Base-by-base conservation (phyloP, 345 rosid species). In the Lagerstroemia speciosa region DNA sequence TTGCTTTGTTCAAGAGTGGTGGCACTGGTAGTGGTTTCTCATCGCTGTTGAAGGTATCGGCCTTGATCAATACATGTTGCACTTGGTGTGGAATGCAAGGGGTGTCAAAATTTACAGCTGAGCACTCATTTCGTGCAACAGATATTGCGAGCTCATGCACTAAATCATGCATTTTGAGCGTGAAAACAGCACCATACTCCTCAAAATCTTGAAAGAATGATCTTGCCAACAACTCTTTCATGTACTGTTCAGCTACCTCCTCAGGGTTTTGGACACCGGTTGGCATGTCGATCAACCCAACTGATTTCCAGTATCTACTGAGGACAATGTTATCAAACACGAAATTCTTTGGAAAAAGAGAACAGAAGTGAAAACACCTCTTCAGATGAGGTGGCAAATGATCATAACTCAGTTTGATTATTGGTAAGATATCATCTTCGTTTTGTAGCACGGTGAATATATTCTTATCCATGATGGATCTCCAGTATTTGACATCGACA, bases 121-220 rank as follows among this genome's bases (percentile, higher is more conserved):
- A 17, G 3, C 19, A 17, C 55, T 50, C 55, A 17, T 17, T 8
- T 50, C 8, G n/a, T 3, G 55, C n/a, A 8, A 64, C 72, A 29
- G 53, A 67, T 26, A 64, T 64, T 66, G 74, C 76, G 3, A 72
- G 76, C 34, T 69, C 72, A 34, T 66, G 73, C 8, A 75, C 43
- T 33, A 75, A 57, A 40, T 72, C 76, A 36, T 72, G 79, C 70
- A 69, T 72, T 67, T 48, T 72, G 19, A 66, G 69, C 2, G n/a
- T 7, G 24, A 50, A 52, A 66, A 24, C 8, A 37, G 52, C 34
- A 41, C 55, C 17, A n/a, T 24, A 15, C 52, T 66, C 8, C 68
- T 2, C 45, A n/a, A n/a, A 20, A 7, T 66, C 37, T 40, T 74
- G 77, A 6, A 77, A 70, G 46, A 77, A 77, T 19, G 73, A 77